Base-by-base conservation (phyloP, 2,329 filamentous ascomycete species). In the Cordyceps cicadae region DNA sequence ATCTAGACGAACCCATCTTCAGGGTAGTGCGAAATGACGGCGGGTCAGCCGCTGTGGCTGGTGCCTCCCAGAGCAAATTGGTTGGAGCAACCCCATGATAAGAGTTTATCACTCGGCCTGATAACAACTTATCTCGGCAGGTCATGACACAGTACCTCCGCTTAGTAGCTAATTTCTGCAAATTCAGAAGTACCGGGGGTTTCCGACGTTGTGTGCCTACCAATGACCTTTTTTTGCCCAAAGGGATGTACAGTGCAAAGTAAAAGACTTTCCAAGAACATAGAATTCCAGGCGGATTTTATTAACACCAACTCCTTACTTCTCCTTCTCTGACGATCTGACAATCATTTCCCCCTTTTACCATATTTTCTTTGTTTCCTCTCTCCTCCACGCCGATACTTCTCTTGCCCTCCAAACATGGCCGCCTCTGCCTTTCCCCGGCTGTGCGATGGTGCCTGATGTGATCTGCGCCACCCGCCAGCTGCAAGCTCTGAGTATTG, bases 11-110 rank as follows among this genome's bases (percentile, higher is more conserved):
- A n/a, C n/a, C 41, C 29, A 59, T 52, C 29, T 39, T 46, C 52
- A 59, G 51, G 61, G 48, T 51, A 56, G 55, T 55, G 49, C 26
- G 17, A 59, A 62, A 62, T 60, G 41, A 54, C 17, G 51, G 52
- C 26, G 57, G 45, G 52, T 45, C 54, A 17, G 21, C 2, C 19
- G 19, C 24, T 61, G 54, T 55, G 52, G 59, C 50, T 54, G 52
- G 59, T 60, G 51, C 21, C 21, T 24, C 12, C 21, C 14, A 45
- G 43, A 24, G 43, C 24, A 17, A 26, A 21, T 43, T 24, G 24
- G 48, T 48, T 37, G 29, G 24, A 49, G 54, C 43, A 19, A 48
- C 32, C 45, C 29, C 29, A 26, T 21, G 26, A 29, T 29, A 29
- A 29, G 29, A 29, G 29, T 29, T 29, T 29, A 29, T 29, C 29